phyloP scores from a whole-genome alignment of 805 yeast genomes.

The Starmerella stellata region DNA sequence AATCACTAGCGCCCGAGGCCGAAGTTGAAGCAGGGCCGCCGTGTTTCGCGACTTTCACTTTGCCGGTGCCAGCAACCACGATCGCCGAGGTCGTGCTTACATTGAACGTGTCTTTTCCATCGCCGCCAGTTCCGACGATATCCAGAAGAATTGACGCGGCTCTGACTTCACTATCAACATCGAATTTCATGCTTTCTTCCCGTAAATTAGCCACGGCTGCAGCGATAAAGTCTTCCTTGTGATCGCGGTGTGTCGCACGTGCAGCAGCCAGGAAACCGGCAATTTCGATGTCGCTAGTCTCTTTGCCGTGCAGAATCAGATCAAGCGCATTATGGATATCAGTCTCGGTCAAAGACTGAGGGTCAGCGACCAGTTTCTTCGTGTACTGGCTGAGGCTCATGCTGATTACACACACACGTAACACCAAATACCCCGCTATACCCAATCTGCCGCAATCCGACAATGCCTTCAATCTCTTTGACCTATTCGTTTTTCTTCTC shows the following conservation, averaged over 20 bases:
- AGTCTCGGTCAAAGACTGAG: conserved; percentile 42
- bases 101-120: conserved; percentile 91
- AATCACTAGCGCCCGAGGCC: conserved; percentile 82
- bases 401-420: not conserved
- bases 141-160: conserved; percentile 42
- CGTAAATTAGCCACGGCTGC: conserved; percentile 66
- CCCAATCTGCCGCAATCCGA: too few relatives aligned
- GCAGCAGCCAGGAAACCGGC: conserved; percentile 66
- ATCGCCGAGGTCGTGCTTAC: conserved; percentile 91
- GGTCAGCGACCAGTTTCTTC: conserved; percentile 41
- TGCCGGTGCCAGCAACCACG: conserved; percentile 70
- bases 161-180: conserved; percentile 5
- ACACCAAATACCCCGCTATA: too few relatives aligned
- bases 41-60: conserved; percentile 68
- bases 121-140: conserved; percentile 98
- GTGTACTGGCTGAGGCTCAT: conserved; percentile 32
- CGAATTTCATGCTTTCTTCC: conserved; percentile 27
- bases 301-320: conserved; percentile 23
- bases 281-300: conserved; percentile 49
- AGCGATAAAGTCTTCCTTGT: conserved; percentile 62
- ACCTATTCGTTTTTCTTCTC: too few relatives aligned
- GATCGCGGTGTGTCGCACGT: conserved; percentile 58
- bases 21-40: conserved; percentile 97
- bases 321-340: conserved; percentile 51
- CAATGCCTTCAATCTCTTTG: too few relatives aligned